Conservation (phyloP, 1,284 basidiomycete genomes). For the Malassezia equina region DNA sequence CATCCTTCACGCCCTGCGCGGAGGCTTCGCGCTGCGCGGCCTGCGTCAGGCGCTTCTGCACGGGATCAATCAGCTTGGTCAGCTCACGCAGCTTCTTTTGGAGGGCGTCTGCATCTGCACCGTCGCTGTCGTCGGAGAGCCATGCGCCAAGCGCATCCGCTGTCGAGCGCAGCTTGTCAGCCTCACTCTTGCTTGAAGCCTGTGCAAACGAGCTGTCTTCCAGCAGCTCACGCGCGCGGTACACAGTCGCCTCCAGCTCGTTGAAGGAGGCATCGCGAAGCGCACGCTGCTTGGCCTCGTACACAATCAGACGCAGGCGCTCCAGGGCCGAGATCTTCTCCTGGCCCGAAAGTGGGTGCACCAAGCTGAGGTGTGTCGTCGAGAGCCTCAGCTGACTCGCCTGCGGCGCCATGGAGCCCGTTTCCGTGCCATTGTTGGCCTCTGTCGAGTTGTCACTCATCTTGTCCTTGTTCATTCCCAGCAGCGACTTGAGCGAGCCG, state of each 20-base stretch:
- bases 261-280: constrained; percentile 83
- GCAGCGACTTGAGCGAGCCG: constrained; percentile 37
- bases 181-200: constrained; percentile 67
- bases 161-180: constrained; percentile 58
- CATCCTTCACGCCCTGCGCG: constrained; percentile 59
- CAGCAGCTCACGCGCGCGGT: constrained; percentile 74
- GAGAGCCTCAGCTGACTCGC: constrained; percentile 18
- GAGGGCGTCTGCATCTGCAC: constrained; percentile 55
- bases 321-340: constrained; percentile 37
- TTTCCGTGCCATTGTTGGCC: constrained; percentile 17
- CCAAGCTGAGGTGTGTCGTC: constrained; percentile 20
- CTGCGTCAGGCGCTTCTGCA: constrained; percentile 75
- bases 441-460: constrained; percentile 17
- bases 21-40: constrained; percentile 62
- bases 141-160: constrained; percentile 66
- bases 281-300: constrained; percentile 65
- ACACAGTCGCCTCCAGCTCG: constrained; percentile 80
- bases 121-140: constrained; percentile 76
- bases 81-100: constrained; percentile 53
- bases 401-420: constrained; percentile 3
- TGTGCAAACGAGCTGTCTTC: constrained; percentile 59
- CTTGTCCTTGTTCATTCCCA: constrained; percentile 26
- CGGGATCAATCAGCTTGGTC: constrained; percentile 71
- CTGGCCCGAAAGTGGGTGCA: constrained; percentile 27
- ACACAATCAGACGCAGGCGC: constrained; percentile 54